phyloP scores from a whole-genome alignment of 2,329 filamentous ascomycete species.

The Ophiosphaerella narmari region DNA sequence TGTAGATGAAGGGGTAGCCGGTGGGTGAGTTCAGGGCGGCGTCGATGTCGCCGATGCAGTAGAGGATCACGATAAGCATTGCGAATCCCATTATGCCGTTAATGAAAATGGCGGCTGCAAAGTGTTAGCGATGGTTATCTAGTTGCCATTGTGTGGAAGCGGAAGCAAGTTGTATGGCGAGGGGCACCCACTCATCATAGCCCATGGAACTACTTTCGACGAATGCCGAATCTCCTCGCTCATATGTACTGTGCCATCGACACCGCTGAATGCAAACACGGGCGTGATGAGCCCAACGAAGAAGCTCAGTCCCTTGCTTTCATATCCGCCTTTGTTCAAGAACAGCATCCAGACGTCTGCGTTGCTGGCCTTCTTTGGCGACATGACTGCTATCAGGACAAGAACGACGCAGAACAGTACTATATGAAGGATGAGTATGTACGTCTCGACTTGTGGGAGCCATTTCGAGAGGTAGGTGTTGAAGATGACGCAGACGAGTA shows the following conservation, averaged over 20 bases:
- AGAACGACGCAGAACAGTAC: conserved; percentile 54
- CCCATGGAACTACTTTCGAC: not conserved
- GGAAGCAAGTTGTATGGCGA: too few species aligned
- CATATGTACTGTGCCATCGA: conserved; percentile 22
- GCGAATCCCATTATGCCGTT: conserved; percentile 41
- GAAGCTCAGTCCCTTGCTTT: conserved; percentile 44
- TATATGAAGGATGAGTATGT: conserved; percentile 53
- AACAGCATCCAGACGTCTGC: conserved; percentile 51
- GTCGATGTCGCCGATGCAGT: conserved; percentile 34
- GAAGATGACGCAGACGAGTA: conserved; percentile 40
- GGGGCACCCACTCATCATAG: conserved; percentile 5
- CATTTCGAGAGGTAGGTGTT: conserved; percentile 50
- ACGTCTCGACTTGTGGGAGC: conserved; percentile 51
- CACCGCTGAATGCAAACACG: conserved; percentile 29
- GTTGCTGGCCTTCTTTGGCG: conserved; percentile 43
- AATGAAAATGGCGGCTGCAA: conserved; percentile 19
- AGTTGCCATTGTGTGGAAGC: too few species aligned
- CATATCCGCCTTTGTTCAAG: conserved; percentile 49
- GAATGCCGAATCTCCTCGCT: conserved; percentile 20
- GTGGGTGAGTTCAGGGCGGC: conserved; percentile 33
- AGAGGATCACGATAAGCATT: conserved; percentile 46
- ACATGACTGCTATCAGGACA: conserved; percentile 50
- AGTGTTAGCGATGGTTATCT: not conserved
- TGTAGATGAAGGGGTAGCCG: conserved; percentile 45
- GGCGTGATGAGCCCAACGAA: conserved; percentile 42